Percentiles rank a stretch among this genome's conserved stretches.
phyloP scores from a whole-genome alignment of 176 grass and related monocot species.

The Avena eriantha region DNA sequence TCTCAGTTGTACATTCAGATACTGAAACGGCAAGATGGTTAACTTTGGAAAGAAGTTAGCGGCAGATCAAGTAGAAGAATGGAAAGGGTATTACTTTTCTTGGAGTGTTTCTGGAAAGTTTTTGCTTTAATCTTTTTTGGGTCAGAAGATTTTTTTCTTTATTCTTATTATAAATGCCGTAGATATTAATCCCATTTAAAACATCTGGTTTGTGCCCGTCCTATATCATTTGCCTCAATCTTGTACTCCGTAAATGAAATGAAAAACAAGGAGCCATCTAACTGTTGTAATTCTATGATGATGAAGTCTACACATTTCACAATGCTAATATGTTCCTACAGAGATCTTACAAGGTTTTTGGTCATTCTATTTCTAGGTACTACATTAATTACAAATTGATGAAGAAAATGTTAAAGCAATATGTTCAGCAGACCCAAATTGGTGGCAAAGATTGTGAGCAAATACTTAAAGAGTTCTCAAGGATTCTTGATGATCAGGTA shows the following conservation, averaged over 20 bases:
- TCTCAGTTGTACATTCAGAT: conserved; percentile 7
- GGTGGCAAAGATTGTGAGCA: conserved; percentile 70
- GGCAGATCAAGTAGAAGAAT: conserved; percentile 78
- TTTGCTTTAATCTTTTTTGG: conserved; percentile 2
- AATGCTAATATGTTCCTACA: background rate
- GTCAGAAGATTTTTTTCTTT: background rate
- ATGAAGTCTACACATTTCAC: conserved; percentile 3
- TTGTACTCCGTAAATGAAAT: background rate
- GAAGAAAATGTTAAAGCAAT: conserved; percentile 96
- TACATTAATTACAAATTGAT: conserved; percentile 97
- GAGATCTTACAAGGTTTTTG: conserved; percentile 30
- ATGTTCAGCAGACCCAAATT: conserved; percentile 70
- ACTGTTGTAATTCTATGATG: background rate
- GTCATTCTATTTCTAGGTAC: conserved; percentile 60
- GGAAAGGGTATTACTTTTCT: conserved; percentile 65
- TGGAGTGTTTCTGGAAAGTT: background rate
- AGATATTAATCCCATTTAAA: background rate
- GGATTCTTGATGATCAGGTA: conserved; percentile 96
- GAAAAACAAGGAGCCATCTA: background rate
- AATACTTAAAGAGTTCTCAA: conserved; percentile 93
- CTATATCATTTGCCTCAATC: conserved; percentile 11
- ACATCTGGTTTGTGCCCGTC: background rate
- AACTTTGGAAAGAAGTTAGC: conserved; percentile 87
- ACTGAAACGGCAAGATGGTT: conserved; percentile 67
- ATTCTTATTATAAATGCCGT: background rate